Evolutionary conservation across 2,329 filamentous ascomycete genomes (phyloP), one percentile per base, ranked within the genome.

Genomic region (Microdochium nivale): DNA sequence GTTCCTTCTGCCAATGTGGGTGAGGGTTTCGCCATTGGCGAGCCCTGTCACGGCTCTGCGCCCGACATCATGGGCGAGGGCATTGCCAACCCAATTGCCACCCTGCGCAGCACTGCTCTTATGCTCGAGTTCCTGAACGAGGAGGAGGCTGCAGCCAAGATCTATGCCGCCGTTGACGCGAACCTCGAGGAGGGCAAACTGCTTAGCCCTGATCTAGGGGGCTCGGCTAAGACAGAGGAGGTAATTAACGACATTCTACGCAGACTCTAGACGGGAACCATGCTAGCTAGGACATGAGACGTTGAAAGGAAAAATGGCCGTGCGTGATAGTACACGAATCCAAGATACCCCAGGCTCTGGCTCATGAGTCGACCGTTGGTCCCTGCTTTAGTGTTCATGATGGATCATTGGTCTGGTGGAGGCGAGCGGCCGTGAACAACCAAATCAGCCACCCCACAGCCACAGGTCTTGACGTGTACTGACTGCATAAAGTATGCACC

Each of bases 51-150:
- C 71, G 94, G 94, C 48, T 91, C 86, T 62, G 94, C 94, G 27
- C 94, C 94, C 5, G 94, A 99, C 66, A 99, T 99, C 58, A 85
- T 90, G 81, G 94, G 94, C 59, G 78, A 87, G 77, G 84, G 86
- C 58, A 92, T 99, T 65, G 90, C 94, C 59, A 99, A 99, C 74
- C 94, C 94, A 24, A 95, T 99, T 65, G 94, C 94, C 33, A 97
- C 94, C 10, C 80, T 99, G 58, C 79, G 94, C 65, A 94, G 88
- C 70, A 87, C 90, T 16, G 94, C 88, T 32, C 78, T 96, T 56
- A 97, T 99, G 94, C 78, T 99, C 58, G 92, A 97, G 77, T 99
- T 97, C 72, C 76, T 97, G 58, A 84, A 90, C 57, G 85, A 95
- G 75, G 86, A 90, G 70, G 76, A 81, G 56, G 94, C 94, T 21